These are phyloP conservation scores for Pseudogymnoascus sp. DNA, from an alignment of 2,329 filamentous ascomycete species.

Conservation along the genomic window DNA sequence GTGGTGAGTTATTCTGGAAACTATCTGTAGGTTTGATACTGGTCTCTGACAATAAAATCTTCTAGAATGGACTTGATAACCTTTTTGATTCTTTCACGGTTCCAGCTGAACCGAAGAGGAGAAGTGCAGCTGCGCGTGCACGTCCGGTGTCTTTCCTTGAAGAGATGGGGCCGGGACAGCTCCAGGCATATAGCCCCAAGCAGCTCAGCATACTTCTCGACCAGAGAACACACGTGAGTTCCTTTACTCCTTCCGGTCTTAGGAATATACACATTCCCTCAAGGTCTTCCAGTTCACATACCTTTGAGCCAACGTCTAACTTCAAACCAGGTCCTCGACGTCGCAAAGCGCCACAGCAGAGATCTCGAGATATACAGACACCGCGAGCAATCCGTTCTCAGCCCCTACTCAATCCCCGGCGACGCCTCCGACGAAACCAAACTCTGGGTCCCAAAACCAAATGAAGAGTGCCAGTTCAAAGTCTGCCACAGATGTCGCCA, in stretches of 20 bases:
- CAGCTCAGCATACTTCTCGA: conserved; percentile 40
- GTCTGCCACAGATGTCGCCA: conserved; percentile 43
- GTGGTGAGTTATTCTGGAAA: not conserved
- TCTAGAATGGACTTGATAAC: conserved; percentile 14
- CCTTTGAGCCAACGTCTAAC: not conserved
- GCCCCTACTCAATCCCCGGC: not conserved
- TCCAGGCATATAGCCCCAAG: conserved; percentile 37
- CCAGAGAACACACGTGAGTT: conserved; percentile 41
- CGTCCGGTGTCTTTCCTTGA: conserved; percentile 26
- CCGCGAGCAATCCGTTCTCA: not conserved
- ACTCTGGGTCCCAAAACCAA: conserved; percentile 31
- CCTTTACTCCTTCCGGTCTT: not conserved
- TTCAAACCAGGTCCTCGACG: conserved; percentile 10
- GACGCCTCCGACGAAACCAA: conserved; percentile 9
- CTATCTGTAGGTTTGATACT: not conserved
- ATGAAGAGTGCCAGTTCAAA: conserved; percentile 40
- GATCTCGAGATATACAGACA: not conserved
- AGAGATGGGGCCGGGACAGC: conserved; percentile 33
- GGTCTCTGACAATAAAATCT: not conserved
- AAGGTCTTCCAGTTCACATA: not conserved
- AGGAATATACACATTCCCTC: not conserved
- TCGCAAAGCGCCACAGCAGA: not conserved
- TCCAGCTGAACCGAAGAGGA: conserved; percentile 16
- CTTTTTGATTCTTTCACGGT: conserved; percentile 19
- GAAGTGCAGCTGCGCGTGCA: conserved; percentile 19